Evolutionary conservation across 768 basidiomycete genomes (phyloP).

Genomic region (Auriscalpium vulgare): DNA sequence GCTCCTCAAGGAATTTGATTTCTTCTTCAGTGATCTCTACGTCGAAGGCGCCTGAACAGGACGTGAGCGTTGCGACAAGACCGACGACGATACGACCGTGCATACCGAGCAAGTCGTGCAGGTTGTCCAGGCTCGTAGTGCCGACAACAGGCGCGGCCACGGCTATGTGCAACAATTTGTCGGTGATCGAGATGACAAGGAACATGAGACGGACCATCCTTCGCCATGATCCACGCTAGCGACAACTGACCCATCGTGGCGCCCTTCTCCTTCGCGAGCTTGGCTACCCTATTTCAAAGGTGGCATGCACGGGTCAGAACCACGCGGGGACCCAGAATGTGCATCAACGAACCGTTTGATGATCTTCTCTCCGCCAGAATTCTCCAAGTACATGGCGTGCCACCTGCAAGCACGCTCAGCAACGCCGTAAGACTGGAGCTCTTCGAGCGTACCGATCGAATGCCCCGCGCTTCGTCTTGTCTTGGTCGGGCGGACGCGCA

Average conservation of each 20-base stretch:
- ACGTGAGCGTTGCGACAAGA: not conserved
- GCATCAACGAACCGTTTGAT: not conserved
- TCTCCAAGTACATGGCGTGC: not conserved
- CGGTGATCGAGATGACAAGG: not conserved
- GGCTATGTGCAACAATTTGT: not conserved
- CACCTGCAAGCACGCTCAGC: not conserved
- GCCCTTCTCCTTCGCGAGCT: conserved; percentile 26
- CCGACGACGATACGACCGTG: not conserved
- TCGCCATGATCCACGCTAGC: conserved; percentile 25
- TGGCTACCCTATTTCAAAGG: conserved; percentile 17
- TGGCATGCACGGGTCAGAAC: too few species aligned
- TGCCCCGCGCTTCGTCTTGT: not conserved
- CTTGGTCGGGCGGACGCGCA: not conserved
- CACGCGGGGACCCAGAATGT: not conserved
- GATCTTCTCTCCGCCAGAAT: not conserved
- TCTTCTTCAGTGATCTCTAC: conserved; percentile 3
- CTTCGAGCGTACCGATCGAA: not conserved
- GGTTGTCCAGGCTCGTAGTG: not conserved
- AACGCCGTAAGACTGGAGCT: not conserved
- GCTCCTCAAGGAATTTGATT: conserved; percentile 1
- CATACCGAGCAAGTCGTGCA: not conserved
- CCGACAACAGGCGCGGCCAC: not conserved
- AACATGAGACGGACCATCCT: conserved; percentile 3
- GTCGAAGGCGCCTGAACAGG: not conserved
- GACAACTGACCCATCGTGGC: conserved; percentile 30